Evolutionary conservation across 805 yeast species (phyloP).

Genomic region (Saccharomycopsis olivae): DNA sequence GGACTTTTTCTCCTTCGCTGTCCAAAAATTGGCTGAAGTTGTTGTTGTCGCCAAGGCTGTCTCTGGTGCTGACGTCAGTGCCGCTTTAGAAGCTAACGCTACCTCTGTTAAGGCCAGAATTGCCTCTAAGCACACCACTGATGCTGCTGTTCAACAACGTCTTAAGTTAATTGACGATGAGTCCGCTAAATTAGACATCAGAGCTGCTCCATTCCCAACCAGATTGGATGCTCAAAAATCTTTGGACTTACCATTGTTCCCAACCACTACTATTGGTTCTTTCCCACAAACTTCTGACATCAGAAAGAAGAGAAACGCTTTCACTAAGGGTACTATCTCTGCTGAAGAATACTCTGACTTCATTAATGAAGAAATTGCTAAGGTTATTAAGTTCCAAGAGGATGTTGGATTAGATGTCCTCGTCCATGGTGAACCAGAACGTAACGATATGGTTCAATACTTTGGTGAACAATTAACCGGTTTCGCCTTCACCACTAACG

Average conservation of each 20-base stretch:
- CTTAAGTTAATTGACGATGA: constrained; percentile 59
- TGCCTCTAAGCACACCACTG: constrained; percentile 82
- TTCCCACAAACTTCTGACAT: constrained; percentile 99
- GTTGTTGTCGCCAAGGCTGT: constrained; percentile 82
- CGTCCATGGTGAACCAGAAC: constrained; percentile 99
- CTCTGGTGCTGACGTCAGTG: constrained; percentile 68
- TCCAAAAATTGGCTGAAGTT: constrained; percentile 90
- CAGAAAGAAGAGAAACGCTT: constrained; percentile 97
- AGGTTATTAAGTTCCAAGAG: constrained; percentile 97
- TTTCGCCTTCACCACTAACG: constrained; percentile 96
- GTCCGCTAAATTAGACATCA: constrained; percentile 53
- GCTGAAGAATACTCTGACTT: constrained; percentile 92
- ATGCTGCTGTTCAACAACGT: constrained; percentile 82
- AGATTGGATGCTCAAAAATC: constrained; percentile 84
- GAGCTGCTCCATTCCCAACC: constrained; percentile 76
- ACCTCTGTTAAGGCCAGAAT: constrained; percentile 76
- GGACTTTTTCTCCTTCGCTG: constrained; percentile 98
- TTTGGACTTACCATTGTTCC: constrained; percentile 95
- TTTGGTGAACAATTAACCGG: constrained; percentile 99
- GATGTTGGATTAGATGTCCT: constrained; percentile 96
- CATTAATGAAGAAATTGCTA: constrained; percentile 93
- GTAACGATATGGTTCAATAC: constrained; percentile 99
- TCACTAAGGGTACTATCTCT: constrained; percentile 91
- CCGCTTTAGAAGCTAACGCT: constrained; percentile 73
- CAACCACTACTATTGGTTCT: constrained; percentile 99